Evolutionary conservation across 2,329 filamentous ascomycete species (phyloP), one percentile per base, ranked within the genome.

Genomic region (Aspergillus sp.): DNA sequence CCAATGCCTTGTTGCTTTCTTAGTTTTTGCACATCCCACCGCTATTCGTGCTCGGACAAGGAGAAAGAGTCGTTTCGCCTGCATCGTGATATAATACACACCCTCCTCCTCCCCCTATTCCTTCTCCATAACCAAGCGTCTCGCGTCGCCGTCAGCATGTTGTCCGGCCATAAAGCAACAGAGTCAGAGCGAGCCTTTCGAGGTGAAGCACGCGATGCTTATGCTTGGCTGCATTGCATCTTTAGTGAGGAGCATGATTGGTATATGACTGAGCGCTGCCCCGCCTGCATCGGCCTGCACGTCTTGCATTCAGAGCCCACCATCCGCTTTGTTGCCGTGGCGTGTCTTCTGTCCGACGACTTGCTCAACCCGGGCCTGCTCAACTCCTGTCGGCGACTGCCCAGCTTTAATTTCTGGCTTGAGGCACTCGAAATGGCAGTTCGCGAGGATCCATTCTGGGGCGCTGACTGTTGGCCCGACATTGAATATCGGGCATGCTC

Each of bases 161-260:
- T 84, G 9, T 79, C 79, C 57, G 79, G 75, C 31, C 70, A 71
- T 41, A 78, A 77, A 57, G 74, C 76, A 15, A 76, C 80, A 55
- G 83, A 86, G 56, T 77, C 83, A 5, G 84, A 86, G 65, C 77
- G 82, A 43, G 84, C 83, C 3, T 86, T 84, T 68, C 76, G 79
- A 2, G 81, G 82, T 5, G 80, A 83, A 52, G 83, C 83, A 4
- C 79, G 84, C 45, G 79, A 79, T 58, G 82, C 84, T 1, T 86
- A 84, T 65, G 73, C 84, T 52, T 86, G 82, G 78, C 75, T 86
- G 37, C 81, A 85, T 60, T 85, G 82, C 69, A 84, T 86, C 58
- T 69, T 86, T 21, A 75, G 73, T 11, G 82, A 84, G 52, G 82
- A 84, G 62, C 79, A 81, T 58, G 80, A 85, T 60, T 86, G 83